Conservation (phyloP, 1,139 yeast genomes). For the Blastobotrys niveus region DNA sequence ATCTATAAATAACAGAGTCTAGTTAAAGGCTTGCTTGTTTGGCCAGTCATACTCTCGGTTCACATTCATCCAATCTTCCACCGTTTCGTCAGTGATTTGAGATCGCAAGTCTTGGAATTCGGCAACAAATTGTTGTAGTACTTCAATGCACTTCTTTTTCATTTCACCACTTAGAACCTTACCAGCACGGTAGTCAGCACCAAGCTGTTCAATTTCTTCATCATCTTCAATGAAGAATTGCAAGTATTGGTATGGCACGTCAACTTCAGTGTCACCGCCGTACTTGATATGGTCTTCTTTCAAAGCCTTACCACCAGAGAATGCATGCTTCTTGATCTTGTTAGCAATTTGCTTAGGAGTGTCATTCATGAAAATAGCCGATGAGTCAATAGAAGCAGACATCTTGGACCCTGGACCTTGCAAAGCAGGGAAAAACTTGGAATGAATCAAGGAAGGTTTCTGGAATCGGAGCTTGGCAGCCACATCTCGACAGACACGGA, state of each 20-base stretch:
- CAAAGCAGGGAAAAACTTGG: constrained; percentile 96
- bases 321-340: constrained; percentile 94
- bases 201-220: constrained; percentile 58
- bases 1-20: constrained; percentile 52
- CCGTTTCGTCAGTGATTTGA: constrained; percentile 57
- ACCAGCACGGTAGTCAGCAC: constrained; percentile 68
- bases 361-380: constrained; percentile 92
- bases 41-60: constrained; percentile 72
- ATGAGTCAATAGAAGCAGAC: constrained; percentile 85
- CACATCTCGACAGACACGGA: constrained; percentile 95
- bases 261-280: constrained; percentile 95
- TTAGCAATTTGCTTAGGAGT: constrained; percentile 86
- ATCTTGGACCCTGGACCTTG: constrained; percentile 96
- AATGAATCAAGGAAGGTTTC: constrained; percentile 88
- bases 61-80: constrained; percentile 74
- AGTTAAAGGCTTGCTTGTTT: constrained; percentile 50
- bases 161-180: constrained; percentile 87
- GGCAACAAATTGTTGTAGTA: constrained; percentile 69
- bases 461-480: constrained; percentile 86
- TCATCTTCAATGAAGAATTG: constrained; percentile 88
- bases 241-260: constrained; percentile 90
- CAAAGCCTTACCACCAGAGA: constrained; percentile 88
- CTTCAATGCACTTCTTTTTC: constrained; percentile 80
- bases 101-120: constrained; percentile 77
- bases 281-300: constrained; percentile 81